A percentile compares a stretch with the other conserved stretches of the same genome.
Evolutionary conservation across 148 eudicot genomes (phyloP).

Genomic region (Spergularia marina): DNA sequence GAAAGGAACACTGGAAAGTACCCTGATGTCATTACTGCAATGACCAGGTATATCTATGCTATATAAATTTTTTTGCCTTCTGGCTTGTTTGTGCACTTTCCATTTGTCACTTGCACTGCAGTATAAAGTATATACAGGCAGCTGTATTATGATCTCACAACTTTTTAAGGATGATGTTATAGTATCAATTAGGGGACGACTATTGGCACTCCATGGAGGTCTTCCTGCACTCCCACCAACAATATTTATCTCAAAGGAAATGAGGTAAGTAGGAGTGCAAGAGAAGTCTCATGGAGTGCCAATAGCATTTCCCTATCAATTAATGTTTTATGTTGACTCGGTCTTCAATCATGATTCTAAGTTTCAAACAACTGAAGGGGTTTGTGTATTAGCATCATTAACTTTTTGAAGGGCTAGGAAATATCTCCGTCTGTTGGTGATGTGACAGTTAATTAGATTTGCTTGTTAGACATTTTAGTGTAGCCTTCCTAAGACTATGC

Average conservation of each 20-base stretch:
- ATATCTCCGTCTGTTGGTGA: background rate
- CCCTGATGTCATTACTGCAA: conserved; percentile 75
- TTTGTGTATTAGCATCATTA: conserved; percentile 11
- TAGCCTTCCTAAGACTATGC: background rate
- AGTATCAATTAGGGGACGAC: background rate
- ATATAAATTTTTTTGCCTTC: background rate
- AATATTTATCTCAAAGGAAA: too few species aligned
- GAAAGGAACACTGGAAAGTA: conserved; percentile 89
- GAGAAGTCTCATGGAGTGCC: too few species aligned
- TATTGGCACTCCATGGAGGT: too few species aligned
- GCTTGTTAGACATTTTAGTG: background rate
- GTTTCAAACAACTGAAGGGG: background rate
- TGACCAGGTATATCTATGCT: conserved; percentile 46
- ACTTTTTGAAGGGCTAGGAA: background rate
- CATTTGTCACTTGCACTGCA: background rate
- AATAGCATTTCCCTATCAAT: background rate
- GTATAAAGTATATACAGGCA: background rate
- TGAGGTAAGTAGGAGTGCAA: too few species aligned
- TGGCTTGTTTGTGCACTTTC: background rate
- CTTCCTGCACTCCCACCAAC: too few species aligned
- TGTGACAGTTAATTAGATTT: background rate
- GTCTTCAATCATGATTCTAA: background rate
- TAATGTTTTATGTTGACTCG: background rate
- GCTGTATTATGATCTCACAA: background rate
- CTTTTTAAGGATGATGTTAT: background rate